Conservation (phyloP, 495 filamentous ascomycete species). For the Letharia columbiana region DNA sequence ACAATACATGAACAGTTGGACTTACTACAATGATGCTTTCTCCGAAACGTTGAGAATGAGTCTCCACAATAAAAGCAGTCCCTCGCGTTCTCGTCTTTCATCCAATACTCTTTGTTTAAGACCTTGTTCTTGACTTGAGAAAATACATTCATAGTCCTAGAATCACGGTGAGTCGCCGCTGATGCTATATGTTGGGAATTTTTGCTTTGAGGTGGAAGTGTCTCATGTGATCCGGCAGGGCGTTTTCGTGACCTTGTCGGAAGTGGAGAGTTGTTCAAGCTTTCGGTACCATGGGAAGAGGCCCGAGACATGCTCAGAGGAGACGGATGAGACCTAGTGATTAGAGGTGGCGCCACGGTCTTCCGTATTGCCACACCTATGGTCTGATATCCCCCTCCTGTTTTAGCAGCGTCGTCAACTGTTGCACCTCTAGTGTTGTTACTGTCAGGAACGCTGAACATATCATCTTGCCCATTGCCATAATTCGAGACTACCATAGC, state of each 20-base stretch:
- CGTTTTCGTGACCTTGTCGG: background rate
- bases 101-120: conserved; percentile 94
- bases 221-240: background rate
- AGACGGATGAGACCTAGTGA: conserved; percentile 45
- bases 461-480: background rate
- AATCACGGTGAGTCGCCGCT: conserved; percentile 37
- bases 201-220: conserved; percentile 11
- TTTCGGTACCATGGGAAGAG: conserved; percentile 45
- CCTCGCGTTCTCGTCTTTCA: conserved; percentile 97
- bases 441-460: background rate
- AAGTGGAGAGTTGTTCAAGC: conserved; percentile 12
- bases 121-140: conserved; percentile 72
- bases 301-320: conserved; percentile 46
- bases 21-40: conserved; percentile 93
- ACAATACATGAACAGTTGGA: background rate
- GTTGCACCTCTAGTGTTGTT: conserved; percentile 26
- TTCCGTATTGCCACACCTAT: conserved; percentile 24
- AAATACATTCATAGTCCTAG: conserved; percentile 50
- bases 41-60: conserved; percentile 83
- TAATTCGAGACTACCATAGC: background rate
- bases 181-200: conserved; percentile 12
- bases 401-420: conserved; percentile 26
- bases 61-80: conserved; percentile 91
- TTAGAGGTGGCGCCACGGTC: conserved; percentile 26
- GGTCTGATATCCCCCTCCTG: conserved; percentile 22